A percentile compares a stretch with the other conserved stretches of the same genome.
These are phyloP conservation scores for Tephrocybe rancida DNA, from an alignment of 768 basidiomycete genomes.

Conservation along the genomic window DNA sequence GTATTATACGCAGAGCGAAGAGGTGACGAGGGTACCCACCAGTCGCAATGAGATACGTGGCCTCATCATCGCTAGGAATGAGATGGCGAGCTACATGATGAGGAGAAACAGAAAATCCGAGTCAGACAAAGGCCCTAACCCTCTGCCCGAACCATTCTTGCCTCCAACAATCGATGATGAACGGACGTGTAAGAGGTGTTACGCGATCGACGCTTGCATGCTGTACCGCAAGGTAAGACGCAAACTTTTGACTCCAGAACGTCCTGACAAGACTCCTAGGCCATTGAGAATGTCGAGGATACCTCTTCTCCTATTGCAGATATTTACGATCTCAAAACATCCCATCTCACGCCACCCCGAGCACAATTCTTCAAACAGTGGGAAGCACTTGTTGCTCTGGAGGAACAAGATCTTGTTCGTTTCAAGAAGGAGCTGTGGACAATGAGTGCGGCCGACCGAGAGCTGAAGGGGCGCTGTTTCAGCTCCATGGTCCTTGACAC, in stretches of 20 bases:
- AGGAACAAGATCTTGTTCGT: conserved; percentile 84
- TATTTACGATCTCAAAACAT: conserved; percentile 77
- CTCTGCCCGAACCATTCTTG: conserved; percentile 58
- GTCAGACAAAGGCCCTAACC: conserved; percentile 14
- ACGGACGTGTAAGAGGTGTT: conserved; percentile 79
- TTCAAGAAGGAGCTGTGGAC: conserved; percentile 96
- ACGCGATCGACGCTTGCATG: conserved; percentile 86
- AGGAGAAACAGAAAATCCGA: conserved; percentile 36
- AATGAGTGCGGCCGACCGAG: conserved; percentile 77
- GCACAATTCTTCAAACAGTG: conserved; percentile 85
- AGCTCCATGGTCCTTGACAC: conserved; percentile 71
- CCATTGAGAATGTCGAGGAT: conserved; percentile 68
- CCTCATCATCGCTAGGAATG: conserved; percentile 81
- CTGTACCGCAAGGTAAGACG: conserved; percentile 79
- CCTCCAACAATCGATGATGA: conserved; percentile 88
- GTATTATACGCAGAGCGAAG: conserved; percentile 92
- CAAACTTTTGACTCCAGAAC: neutral
- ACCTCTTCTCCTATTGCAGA: conserved; percentile 57
- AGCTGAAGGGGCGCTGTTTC: conserved; percentile 84
- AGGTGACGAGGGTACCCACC: conserved; percentile 81
- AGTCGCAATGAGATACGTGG: conserved; percentile 83
- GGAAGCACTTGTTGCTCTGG: conserved; percentile 82
- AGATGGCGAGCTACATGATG: conserved; percentile 79
- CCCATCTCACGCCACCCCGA: conserved; percentile 72
- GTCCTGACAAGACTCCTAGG: conserved; percentile 37